These are phyloP conservation scores for Chlamydomonas sphaeroides DNA, from an alignment of 139 green algal species.

Conservation along the genomic window DNA sequence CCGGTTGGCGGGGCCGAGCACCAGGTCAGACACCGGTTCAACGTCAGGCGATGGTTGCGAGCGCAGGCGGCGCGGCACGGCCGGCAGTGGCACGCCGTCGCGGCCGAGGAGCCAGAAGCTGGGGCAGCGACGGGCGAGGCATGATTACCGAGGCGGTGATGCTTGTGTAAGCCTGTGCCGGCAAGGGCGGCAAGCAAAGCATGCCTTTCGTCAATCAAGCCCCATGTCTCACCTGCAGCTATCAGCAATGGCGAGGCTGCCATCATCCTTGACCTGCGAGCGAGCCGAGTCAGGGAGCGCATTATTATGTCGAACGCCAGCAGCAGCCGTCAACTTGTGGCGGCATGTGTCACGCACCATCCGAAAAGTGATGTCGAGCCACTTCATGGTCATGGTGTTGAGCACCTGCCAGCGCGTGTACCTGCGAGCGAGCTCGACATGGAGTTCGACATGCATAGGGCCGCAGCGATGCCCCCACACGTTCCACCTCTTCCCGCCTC, in stretches of 20 bases:
- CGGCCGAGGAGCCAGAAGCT: constrained; percentile 17
- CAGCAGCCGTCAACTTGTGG: too few species aligned
- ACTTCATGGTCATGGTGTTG: constrained; percentile 39
- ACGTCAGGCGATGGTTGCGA: neutral
- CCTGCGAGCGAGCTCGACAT: too few species aligned
- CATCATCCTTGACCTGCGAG: neutral
- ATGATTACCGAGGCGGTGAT: too few species aligned
- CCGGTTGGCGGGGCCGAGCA: neutral
- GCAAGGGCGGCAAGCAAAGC: too few species aligned
- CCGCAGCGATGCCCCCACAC: too few species aligned
- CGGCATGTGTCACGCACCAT: neutral
- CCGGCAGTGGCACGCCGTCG: constrained; percentile 8
- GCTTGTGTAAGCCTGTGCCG: too few species aligned
- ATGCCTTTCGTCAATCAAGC: neutral
- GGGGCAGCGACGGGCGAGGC: neutral
- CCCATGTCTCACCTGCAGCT: neutral
- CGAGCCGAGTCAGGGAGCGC: too few species aligned
- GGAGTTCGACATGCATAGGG: too few species aligned
- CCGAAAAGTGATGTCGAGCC: constrained; percentile 38
- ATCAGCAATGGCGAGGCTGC: neutral
- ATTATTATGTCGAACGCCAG: too few species aligned
- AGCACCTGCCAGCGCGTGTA: constrained; percentile 24
- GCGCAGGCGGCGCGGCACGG: neutral
- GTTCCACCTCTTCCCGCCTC: too few species aligned
- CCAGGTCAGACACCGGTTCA: constrained; percentile 12